These are phyloP conservation scores for Biscogniauxia sp. DNA, from an alignment of 2,329 filamentous ascomycete species.

Conservation along the genomic window DNA sequence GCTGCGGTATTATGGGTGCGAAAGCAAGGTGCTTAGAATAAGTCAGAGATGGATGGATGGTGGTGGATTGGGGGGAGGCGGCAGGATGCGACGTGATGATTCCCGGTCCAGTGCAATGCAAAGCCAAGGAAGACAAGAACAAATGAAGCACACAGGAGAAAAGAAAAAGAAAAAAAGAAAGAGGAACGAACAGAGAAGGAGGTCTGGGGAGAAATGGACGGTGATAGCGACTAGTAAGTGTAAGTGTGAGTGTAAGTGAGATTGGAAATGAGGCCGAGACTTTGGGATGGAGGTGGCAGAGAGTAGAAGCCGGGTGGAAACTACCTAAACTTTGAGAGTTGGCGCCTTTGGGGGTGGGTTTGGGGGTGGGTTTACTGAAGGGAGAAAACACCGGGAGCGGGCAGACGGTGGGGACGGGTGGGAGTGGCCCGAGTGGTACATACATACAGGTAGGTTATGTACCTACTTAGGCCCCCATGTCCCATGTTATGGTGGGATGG, in stretches of 20 bases:
- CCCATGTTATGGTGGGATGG: constrained; percentile 15
- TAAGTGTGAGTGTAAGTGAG: constrained; percentile 8
- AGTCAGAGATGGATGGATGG: not conserved
- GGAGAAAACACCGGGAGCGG: not conserved
- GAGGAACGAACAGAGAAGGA: not conserved
- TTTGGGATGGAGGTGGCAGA: constrained; percentile 11
- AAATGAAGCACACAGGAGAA: not conserved
- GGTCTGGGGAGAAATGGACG: constrained; percentile 8
- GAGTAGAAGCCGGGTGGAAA: constrained; percentile 18
- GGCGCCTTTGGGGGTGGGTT: too few relatives aligned
- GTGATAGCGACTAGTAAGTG: constrained; percentile 2
- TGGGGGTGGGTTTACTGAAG: not conserved
- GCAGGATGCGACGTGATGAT: not conserved
- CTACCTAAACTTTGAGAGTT: constrained; percentile 6
- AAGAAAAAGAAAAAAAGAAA: constrained; percentile 4
- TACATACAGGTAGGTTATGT: not conserved
- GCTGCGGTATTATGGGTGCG: not conserved
- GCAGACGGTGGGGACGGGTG: not conserved
- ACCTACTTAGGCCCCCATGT: not conserved
- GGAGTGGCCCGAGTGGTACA: not conserved
- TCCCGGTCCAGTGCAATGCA: not conserved
- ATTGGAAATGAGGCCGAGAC: constrained; percentile 25
- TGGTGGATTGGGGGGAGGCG: not conserved
- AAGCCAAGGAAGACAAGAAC: constrained; percentile 14
- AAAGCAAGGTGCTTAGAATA: not conserved